Percentiles rank a stretch among this genome's conserved stretches.
Evolutionary conservation across 2,329 filamentous ascomycete genomes (phyloP).

Genomic region (Drechslera avenae): DNA sequence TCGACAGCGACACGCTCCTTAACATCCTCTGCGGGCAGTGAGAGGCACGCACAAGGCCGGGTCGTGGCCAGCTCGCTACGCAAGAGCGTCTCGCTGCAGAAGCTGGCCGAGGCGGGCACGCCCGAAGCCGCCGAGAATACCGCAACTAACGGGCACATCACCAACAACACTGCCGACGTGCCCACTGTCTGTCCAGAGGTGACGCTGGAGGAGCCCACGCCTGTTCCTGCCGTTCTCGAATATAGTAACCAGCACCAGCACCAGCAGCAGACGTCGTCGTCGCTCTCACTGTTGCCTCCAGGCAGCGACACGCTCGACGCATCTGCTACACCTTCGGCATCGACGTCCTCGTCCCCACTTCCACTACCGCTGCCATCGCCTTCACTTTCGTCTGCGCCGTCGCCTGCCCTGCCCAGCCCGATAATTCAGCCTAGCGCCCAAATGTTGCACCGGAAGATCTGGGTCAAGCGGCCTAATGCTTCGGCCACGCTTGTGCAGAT

Average conservation of each 20-base stretch:
- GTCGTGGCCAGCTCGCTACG: constrained; percentile 27
- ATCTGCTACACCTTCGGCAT: constrained; percentile 37
- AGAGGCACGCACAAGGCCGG: constrained; percentile 14
- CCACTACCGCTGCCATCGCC: constrained; percentile 31
- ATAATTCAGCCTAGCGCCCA: constrained; percentile 18
- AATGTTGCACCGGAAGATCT: constrained; percentile 75
- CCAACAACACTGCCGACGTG: constrained; percentile 12
- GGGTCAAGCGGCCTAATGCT: constrained; percentile 85
- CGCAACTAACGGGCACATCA: no score
- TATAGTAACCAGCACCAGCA: no score
- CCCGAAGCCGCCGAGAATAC: constrained; percentile 11
- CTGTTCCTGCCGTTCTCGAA: constrained; percentile 15
- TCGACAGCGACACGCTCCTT: constrained; percentile 32
- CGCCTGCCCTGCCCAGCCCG: constrained; percentile 37
- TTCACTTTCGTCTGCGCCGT: constrained; percentile 50
- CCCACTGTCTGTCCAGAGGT: constrained; percentile 29
- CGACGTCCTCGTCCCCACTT: constrained; percentile 26
- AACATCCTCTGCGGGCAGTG: constrained; percentile 36
- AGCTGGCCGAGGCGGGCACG: constrained; percentile 33
- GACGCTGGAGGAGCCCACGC: constrained; percentile 45
- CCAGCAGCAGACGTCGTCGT: constrained; percentile 11
- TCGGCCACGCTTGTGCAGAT: constrained; percentile 88
- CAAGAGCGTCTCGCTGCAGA: constrained; percentile 40
- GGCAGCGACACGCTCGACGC: no score
- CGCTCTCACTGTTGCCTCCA: constrained; percentile 9